These are phyloP conservation scores for Tetrapisispora pingtungensis DNA, from an alignment of 805 yeast species.

Conservation along the genomic window DNA sequence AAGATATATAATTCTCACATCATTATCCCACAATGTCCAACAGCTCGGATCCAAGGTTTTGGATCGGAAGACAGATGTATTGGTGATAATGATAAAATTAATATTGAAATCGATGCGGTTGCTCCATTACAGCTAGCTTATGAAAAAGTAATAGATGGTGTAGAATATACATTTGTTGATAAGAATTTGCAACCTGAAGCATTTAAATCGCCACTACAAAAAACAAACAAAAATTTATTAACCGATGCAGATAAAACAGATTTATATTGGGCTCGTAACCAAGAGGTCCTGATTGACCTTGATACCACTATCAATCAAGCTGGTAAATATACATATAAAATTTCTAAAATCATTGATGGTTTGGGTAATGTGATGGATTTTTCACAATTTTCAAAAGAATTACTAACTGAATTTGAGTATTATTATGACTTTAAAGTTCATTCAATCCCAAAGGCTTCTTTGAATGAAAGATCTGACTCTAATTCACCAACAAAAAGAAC, in stretches of 20 bases:
- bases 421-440: constrained; percentile 42
- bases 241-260: constrained; percentile 30
- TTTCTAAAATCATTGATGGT: constrained; percentile 54
- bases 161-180: constrained; percentile 26
- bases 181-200: constrained; percentile 42
- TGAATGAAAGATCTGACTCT: constrained; percentile 33
- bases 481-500: constrained; percentile 33
- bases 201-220: constrained; percentile 41
- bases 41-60: constrained; percentile 34
- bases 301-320: constrained; percentile 33
- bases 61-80: constrained; percentile 48
- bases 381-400: constrained; percentile 22
- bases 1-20: constrained; percentile 53
- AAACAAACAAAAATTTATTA: constrained; percentile 21
- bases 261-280: constrained; percentile 35
- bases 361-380: constrained; percentile 49
- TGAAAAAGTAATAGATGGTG: constrained; percentile 35
- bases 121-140: constrained; percentile 63
- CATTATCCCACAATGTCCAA: constrained; percentile 69
- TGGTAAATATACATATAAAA: constrained; percentile 48
- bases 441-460: constrained; percentile 42
- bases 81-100: constrained; percentile 44
- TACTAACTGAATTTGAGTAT: constrained; percentile 24
- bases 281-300: constrained; percentile 35
- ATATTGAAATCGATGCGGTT: constrained; percentile 57